Evolutionary conservation across 805 yeast species (phyloP), one percentile per base, ranked within the genome.

Genomic region (Schwanniomyces vanrijiae): DNA sequence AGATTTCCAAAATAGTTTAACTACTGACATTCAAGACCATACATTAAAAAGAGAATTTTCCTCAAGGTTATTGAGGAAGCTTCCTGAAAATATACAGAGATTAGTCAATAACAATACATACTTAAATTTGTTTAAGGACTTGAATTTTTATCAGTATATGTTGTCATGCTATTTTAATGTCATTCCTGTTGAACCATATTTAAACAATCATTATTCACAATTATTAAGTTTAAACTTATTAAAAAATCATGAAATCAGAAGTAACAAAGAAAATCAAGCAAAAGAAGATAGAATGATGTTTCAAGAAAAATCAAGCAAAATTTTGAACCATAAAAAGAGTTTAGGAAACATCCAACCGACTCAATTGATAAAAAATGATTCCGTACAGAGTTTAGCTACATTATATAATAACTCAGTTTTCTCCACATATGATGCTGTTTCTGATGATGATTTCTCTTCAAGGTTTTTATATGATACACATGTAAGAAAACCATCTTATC

Each of bases 91-190:
- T 46, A 56, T 73, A 28, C 75, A 70, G 48, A 63, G 64, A 37
- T 57, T 72, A 28, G 51, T 72, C 24, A 49, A 56, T 38, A 66
- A 57, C 50, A 59, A 56, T 42, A 56, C 53, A 24, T 61, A 71
- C 9, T 53, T 71, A 22, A 64, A 65, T 26, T 50, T 68, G 29
- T 69, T 69, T 52, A 68, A 72, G 42, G 55, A 60, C 24, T 59
- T 70, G 45, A 55, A 61, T 24, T 51, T 69, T 20, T 70, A 60
- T 48, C 71, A 69, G 49, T 73, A 72, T 57, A 65, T 69, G 67
- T 54, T 63, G 29, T 66, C 74, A 5, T 72, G 75, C 49, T 73
- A 73, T 53, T 66, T 55, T 44, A 73, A 73, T 46, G 49, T 56
- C 29, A 57, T 66, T 16, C 75, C 75, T 1, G 38, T 45, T 8